Evolutionary conservation across 352 stramenopile genomes (phyloP).

Genomic region (Globisporangium parvum): DNA sequence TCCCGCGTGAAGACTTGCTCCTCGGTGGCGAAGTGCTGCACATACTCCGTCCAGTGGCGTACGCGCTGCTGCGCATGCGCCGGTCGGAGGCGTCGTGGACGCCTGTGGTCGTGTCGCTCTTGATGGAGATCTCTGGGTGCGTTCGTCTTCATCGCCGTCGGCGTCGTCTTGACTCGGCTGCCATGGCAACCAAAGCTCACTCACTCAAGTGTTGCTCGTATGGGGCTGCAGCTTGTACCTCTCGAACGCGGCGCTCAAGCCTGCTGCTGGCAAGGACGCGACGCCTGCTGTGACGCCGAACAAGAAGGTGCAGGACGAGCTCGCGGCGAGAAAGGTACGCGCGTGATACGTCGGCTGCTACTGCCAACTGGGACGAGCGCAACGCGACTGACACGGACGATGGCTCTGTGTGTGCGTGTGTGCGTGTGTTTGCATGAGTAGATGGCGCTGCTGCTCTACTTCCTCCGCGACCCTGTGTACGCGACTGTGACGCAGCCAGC

Average conservation of each 20-base stretch:
- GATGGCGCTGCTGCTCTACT: constrained; percentile 80
- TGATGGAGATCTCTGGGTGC: constrained; percentile 60
- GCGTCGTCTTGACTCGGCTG: not conserved
- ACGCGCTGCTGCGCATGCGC: constrained; percentile 58
- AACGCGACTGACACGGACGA: not conserved
- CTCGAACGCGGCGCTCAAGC: constrained; percentile 45
- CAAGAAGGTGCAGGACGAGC: constrained; percentile 48
- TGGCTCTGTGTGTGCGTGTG: not conserved
- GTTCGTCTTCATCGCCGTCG: not conserved
- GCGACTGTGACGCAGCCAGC: constrained; percentile 58
- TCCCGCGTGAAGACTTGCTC: constrained; percentile 37
- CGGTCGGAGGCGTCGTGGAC: constrained; percentile 54
- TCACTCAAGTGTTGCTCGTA: not conserved
- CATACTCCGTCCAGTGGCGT: constrained; percentile 67
- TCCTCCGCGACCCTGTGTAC: constrained; percentile 78
- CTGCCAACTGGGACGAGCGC: not conserved
- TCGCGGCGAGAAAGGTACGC: constrained; percentile 58
- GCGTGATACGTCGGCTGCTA: not conserved
- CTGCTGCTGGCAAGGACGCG: constrained; percentile 1
- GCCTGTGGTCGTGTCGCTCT: constrained; percentile 43
- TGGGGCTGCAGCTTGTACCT: constrained; percentile 35
- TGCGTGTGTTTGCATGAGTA: constrained; percentile 12
- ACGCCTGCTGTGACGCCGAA: constrained; percentile 20
- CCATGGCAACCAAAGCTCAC: not conserved
- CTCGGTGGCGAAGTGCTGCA: constrained; percentile 69